Evolutionary conservation across 2,329 filamentous ascomycete species (phyloP), one percentile per base, ranked within the genome.

Genomic region (Epichloe gansuensis): DNA sequence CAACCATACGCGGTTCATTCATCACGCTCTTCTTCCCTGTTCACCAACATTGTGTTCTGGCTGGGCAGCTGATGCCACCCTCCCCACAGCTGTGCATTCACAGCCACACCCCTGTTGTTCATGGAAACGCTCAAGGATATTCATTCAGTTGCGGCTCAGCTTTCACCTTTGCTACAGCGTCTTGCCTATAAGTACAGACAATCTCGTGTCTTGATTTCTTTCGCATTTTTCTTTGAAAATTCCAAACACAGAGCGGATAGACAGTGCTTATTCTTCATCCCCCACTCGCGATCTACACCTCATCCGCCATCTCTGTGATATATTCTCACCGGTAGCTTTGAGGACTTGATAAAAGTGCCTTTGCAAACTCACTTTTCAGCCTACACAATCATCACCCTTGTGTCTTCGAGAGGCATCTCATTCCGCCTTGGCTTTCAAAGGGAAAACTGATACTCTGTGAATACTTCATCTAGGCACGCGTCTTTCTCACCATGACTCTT

Each of bases 111-210:
- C 48, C 27, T 36, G 40, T 35, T 44, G 9, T 38, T 45, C 41
- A 35, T 38, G 41, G 41, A 50, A 50, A 45, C 41, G 34, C 34
- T 39, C 15, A 21, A n/a, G 12, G 21, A 50, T 41, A 50, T 41
- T 38, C 41, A 31, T 45, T 50, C 49, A 50, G 49, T 31, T 39
- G 21, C 41, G 8, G 15, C 41, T 50, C 41, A 38, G 15, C 38
- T 36, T 50, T 36, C 31, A n/a, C 17, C 21, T 12, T 17, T 27
- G 31, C 27, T 27, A 5, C 21, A 15, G 60, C 39, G 48, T 55
- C 5, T 45, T 57, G 17, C 45, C 54, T 38, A 39, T 21, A 39
- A 39, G 23, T 31, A 11, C 36, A 41, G 21, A 41, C 36, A 25
- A 41, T 23, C 25, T 17, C 31, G 15, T 4, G 2, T 49, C 17